phyloP scores from a whole-genome alignment of 768 basidiomycete genomes.

The Auricularia sp. region DNA sequence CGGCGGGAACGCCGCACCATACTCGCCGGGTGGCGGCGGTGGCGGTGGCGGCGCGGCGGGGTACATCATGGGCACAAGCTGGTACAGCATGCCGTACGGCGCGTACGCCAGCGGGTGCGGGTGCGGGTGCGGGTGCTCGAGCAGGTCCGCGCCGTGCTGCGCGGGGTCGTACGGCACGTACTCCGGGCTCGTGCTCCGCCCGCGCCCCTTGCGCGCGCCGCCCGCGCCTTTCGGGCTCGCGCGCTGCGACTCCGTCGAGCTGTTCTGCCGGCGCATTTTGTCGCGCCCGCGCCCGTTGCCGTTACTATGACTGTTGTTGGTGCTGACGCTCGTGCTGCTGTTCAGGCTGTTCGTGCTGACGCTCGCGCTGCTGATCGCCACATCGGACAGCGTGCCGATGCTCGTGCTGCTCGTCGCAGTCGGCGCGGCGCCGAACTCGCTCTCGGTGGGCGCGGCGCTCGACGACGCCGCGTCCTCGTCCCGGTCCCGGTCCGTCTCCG shows the following conservation, averaged over 20 bases:
- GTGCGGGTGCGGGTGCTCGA: background rate
- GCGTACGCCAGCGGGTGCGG: background rate
- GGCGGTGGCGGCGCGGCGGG: background rate
- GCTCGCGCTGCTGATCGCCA: constrained; percentile 6
- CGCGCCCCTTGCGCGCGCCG: background rate
- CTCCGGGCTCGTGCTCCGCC: background rate
- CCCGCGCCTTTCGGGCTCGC: background rate
- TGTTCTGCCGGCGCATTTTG: background rate
- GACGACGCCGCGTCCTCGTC: background rate
- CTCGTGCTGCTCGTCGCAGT: constrained; percentile 2
- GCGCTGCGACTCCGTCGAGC: background rate
- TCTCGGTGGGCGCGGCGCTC: background rate
- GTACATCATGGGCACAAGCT: too few relatives aligned
- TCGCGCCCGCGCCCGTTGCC: background rate
- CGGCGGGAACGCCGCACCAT: background rate
- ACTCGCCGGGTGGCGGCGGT: background rate
- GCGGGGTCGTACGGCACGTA: constrained; percentile 5
- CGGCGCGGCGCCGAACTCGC: background rate
- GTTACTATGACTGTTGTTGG: too few relatives aligned
- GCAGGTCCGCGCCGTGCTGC: background rate
- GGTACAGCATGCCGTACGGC: too few relatives aligned
- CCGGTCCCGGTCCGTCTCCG: background rate
- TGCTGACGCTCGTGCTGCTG: too few relatives aligned
- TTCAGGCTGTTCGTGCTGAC: constrained; percentile 21
- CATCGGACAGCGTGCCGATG: background rate